Conservation (phyloP, 1,284 basidiomycete genomes). For the Rhodofomes roseus region DNA sequence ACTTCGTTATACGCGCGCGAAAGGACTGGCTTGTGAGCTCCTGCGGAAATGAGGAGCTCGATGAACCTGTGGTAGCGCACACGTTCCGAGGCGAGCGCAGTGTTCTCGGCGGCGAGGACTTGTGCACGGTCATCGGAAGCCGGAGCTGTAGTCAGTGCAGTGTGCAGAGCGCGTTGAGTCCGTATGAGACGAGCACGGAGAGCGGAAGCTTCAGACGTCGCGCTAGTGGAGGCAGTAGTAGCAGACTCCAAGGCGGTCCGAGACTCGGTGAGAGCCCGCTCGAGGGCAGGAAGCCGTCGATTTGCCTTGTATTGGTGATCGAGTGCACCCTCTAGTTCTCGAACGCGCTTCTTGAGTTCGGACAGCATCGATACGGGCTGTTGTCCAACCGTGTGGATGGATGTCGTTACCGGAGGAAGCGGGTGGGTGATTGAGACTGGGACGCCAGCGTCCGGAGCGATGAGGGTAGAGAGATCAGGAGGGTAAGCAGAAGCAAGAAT, state of each 20-base stretch:
- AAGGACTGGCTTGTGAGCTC: slow-evolving; percentile 24
- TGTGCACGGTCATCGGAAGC: slow-evolving; percentile 9
- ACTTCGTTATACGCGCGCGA: slow-evolving; percentile 19
- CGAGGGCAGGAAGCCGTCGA: slow-evolving; percentile 13
- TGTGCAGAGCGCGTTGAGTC: slow-evolving; percentile 28
- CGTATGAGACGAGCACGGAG: slow-evolving; percentile 26
- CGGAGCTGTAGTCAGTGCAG: slow-evolving; percentile 8
- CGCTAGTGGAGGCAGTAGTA: slow-evolving; percentile 8
- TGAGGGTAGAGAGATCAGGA: slow-evolving; percentile 9
- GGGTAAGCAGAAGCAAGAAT: slow-evolving; percentile 4
- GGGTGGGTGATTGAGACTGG: slow-evolving; percentile 6
- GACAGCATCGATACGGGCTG: slow-evolving; percentile 4
- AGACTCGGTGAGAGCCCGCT: slow-evolving; percentile 15
- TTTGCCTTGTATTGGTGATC: slow-evolving; percentile 8
- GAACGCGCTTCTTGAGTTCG: slow-evolving; percentile 19
- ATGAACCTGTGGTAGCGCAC: slow-evolving; percentile 26
- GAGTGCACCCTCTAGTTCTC: slow-evolving; percentile 16
- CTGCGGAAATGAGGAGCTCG: slow-evolving; percentile 29
- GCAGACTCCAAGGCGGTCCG: slow-evolving; percentile 13
- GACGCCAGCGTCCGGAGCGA: slow-evolving; percentile 6
- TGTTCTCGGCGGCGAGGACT: slow-evolving; percentile 19
- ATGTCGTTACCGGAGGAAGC: neutral
- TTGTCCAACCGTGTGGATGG: neutral
- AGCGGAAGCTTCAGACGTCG: slow-evolving; percentile 9
- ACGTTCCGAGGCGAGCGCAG: slow-evolving; percentile 19